Conservation (phyloP, 805 yeast genomes). For the Monosporozyma servazzii region DNA sequence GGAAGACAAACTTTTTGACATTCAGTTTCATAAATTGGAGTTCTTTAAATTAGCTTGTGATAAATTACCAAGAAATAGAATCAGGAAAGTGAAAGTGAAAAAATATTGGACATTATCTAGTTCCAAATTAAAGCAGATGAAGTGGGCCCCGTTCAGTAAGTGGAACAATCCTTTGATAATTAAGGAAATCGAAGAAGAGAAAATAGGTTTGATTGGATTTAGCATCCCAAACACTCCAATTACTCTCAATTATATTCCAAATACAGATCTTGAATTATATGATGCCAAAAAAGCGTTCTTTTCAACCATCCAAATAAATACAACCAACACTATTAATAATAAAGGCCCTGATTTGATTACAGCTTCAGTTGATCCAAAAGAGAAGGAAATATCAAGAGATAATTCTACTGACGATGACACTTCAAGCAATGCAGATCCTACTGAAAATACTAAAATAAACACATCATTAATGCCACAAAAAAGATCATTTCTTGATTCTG, state of each 20-base stretch:
- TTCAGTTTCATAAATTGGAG: conserved; percentile 14
- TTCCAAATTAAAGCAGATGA: conserved; percentile 6
- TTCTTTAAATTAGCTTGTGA: conserved; percentile 9
- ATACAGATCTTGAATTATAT: background rate
- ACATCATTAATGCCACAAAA: conserved; percentile 16
- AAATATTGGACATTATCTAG: conserved; percentile 14
- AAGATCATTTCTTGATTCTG: conserved; percentile 19
- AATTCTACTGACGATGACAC: background rate
- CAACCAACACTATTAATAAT: background rate
- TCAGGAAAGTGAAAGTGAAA: background rate
- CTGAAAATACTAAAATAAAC: conserved; percentile 1
- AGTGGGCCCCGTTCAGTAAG: conserved; percentile 18
- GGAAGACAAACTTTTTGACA: conserved; percentile 9
- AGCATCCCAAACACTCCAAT: background rate
- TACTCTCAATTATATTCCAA: background rate
- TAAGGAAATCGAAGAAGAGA: background rate
- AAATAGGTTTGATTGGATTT: background rate
- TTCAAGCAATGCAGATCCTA: background rate
- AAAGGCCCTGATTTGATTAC: background rate
- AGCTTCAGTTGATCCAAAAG: background rate
- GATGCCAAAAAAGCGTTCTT: background rate
- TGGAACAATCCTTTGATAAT: background rate
- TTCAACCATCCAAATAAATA: background rate
- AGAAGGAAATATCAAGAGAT: background rate
- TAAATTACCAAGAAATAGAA: background rate